phyloP scores from a whole-genome alignment of 495 filamentous ascomycete genomes.

The Corynascus novoguineensis region DNA sequence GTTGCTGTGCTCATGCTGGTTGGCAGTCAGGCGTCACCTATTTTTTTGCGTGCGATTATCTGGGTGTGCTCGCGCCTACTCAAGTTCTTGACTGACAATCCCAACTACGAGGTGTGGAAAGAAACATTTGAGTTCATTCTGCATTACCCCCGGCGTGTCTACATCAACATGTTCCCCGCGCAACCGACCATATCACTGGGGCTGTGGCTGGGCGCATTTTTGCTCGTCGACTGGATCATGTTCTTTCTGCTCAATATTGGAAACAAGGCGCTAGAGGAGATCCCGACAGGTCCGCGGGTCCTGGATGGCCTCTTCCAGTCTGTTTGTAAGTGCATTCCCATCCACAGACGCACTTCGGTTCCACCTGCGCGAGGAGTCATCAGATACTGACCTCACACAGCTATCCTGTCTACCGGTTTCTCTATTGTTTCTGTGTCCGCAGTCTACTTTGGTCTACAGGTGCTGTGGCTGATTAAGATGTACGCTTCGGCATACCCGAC shows the following conservation, averaged over 20 bases:
- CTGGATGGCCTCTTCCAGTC: constrained; percentile 83
- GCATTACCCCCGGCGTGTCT: constrained; percentile 73
- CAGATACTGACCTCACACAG: constrained; percentile 30
- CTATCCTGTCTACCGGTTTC: constrained; percentile 78
- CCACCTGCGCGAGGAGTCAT: not conserved
- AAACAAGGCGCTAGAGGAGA: constrained; percentile 54
- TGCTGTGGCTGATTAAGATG: constrained; percentile 89
- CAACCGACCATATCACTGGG: constrained; percentile 78
- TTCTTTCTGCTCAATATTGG: constrained; percentile 77
- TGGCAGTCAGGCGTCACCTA: constrained; percentile 74
- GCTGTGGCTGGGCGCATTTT: constrained; percentile 63
- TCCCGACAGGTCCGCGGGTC: constrained; percentile 55
- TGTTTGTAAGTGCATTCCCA: constrained; percentile 33
- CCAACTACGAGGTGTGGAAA: constrained; percentile 38
- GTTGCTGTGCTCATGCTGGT: constrained; percentile 75
- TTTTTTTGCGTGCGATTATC: constrained; percentile 71
- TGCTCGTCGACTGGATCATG: constrained; percentile 73
- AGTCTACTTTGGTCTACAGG: constrained; percentile 66
- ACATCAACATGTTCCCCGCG: constrained; percentile 78
- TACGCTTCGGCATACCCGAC: constrained; percentile 77
- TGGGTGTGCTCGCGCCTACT: constrained; percentile 52
- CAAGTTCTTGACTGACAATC: constrained; percentile 21
- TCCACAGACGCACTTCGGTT: not conserved
- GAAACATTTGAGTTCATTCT: constrained; percentile 76
- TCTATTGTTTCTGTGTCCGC: constrained; percentile 69